Percentiles rank a stretch among this genome's conserved stretches.
These are phyloP conservation scores for Metroxylon sagu DNA, from an alignment of 176 grass and related monocot species.

Conservation along the genomic window DNA sequence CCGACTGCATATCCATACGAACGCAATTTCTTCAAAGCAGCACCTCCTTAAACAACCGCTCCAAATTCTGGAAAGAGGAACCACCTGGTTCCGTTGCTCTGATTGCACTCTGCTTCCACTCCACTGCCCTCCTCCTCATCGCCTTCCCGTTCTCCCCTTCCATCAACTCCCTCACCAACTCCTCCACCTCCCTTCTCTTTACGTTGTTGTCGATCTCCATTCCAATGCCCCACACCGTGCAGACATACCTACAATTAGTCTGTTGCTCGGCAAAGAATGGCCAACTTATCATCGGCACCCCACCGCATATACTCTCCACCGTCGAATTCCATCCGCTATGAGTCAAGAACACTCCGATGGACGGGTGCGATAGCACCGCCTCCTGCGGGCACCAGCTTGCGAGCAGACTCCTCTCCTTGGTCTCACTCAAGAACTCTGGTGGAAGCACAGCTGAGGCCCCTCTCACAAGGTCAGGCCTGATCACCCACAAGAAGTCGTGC, in stretches of 20 bases:
- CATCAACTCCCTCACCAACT: slow-evolving; percentile 11
- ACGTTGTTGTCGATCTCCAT: slow-evolving; percentile 23
- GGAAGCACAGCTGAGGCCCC: slow-evolving; percentile 14
- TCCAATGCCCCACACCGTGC: slow-evolving; percentile 40
- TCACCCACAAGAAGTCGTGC: slow-evolving; percentile 42
- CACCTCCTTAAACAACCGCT: slow-evolving; percentile 9
- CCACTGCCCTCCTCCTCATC: not conserved
- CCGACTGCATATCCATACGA: no score
- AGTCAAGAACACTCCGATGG: slow-evolving; percentile 8
- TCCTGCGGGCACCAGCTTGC: slow-evolving; percentile 42
- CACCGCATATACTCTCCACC: slow-evolving; percentile 19
- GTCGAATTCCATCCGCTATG: slow-evolving; percentile 16
- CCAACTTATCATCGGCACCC: slow-evolving; percentile 44
- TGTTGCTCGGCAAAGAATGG: slow-evolving; percentile 60
- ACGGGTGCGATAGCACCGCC: slow-evolving; percentile 30
- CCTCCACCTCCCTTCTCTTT: not conserved
- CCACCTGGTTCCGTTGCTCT: slow-evolving; percentile 1
- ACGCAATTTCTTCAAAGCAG: not conserved
- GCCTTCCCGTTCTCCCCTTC: slow-evolving; percentile 4
- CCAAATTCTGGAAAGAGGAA: slow-evolving; percentile 1
- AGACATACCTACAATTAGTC: slow-evolving; percentile 45
- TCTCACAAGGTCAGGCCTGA: slow-evolving; percentile 37
- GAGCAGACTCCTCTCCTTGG: slow-evolving; percentile 16
- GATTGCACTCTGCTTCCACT: slow-evolving; percentile 18
- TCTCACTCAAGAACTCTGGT: slow-evolving; percentile 3